Evolutionary conservation across 768 basidiomycete species (phyloP).

Genomic region (Russula sp.): DNA sequence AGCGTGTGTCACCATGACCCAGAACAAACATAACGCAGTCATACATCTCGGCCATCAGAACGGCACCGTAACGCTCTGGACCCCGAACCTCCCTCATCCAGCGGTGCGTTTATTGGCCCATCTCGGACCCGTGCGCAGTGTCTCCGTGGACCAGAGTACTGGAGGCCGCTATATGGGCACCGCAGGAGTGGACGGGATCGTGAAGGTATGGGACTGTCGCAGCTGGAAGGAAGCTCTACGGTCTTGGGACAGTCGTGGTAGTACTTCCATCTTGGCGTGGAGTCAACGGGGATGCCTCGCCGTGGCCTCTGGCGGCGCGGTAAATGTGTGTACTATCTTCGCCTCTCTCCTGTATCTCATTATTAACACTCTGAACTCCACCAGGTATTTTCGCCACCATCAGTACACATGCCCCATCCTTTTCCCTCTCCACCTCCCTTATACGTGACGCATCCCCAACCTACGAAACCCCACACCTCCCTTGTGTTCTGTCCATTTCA

Average conservation of each 20-base stretch:
- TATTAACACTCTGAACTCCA: conserved; percentile 1
- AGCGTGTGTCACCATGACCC: conserved; percentile 74
- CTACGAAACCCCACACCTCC: conserved; percentile 66
- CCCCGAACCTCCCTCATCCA: conserved; percentile 86
- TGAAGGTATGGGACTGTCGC: conserved; percentile 96
- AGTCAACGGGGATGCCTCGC: conserved; percentile 79
- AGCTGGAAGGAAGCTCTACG: conserved; percentile 90
- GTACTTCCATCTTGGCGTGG: conserved; percentile 68
- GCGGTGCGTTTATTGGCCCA: conserved; percentile 91
- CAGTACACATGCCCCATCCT: conserved; percentile 50
- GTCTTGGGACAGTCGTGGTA: conserved; percentile 67
- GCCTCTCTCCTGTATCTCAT: neutral
- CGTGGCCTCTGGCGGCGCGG: conserved; percentile 73
- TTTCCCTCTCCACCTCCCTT: conserved; percentile 58
- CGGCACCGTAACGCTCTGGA: conserved; percentile 94
- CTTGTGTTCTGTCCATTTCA: conserved; percentile 86
- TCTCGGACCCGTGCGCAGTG: conserved; percentile 73
- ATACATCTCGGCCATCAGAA: conserved; percentile 94
- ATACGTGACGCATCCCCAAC: conserved; percentile 83
- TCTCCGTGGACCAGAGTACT: conserved; percentile 77
- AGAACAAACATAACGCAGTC: conserved; percentile 90
- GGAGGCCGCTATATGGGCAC: conserved; percentile 91
- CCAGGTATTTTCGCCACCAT: conserved; percentile 66
- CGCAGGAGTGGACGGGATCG: conserved; percentile 74
- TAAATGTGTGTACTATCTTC: conserved; percentile 53